phyloP scores from a whole-genome alignment of 768 basidiomycete genomes.

The Xerocomellus chrysenteron region DNA sequence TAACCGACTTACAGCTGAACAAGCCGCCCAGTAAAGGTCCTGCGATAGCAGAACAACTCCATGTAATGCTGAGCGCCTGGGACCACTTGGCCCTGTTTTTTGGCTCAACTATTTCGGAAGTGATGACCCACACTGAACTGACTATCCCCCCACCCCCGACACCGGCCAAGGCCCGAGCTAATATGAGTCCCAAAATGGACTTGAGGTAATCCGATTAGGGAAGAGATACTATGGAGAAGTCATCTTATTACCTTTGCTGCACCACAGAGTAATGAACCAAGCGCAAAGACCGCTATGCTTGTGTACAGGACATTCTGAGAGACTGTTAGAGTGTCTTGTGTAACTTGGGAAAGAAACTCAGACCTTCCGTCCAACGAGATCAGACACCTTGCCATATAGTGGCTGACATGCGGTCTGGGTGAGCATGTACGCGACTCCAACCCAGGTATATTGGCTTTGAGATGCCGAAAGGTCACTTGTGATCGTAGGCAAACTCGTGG shows the following conservation, averaged over 20 bases:
- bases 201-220: conserved; percentile 22
- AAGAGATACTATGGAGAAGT: conserved; percentile 15
- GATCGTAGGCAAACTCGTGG: conserved; percentile 82
- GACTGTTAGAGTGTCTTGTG: conserved; percentile 3
- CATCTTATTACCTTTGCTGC: conserved; percentile 56
- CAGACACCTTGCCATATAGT: conserved; percentile 76
- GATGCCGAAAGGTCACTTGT: conserved; percentile 65
- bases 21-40: conserved; percentile 81
- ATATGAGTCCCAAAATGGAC: conserved; percentile 60
- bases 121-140: conserved; percentile 82
- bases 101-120: conserved; percentile 77
- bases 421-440: conserved; percentile 80
- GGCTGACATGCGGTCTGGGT: conserved; percentile 87
- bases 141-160: conserved; percentile 89
- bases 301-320: conserved; percentile 62
- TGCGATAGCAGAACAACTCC: conserved; percentile 83
- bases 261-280: conserved; percentile 81
- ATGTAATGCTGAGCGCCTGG: conserved; percentile 79
- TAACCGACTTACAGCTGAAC: conserved; percentile 62
- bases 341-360: conserved; percentile 14
- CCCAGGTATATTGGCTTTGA: conserved; percentile 79
- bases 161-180: conserved; percentile 65
- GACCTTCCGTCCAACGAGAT: conserved; percentile 79
- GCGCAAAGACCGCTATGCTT: conserved; percentile 71
- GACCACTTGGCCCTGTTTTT: conserved; percentile 77